phyloP scores from a whole-genome alignment of 2,329 filamentous ascomycete genomes.

The Cercospora sojina region DNA sequence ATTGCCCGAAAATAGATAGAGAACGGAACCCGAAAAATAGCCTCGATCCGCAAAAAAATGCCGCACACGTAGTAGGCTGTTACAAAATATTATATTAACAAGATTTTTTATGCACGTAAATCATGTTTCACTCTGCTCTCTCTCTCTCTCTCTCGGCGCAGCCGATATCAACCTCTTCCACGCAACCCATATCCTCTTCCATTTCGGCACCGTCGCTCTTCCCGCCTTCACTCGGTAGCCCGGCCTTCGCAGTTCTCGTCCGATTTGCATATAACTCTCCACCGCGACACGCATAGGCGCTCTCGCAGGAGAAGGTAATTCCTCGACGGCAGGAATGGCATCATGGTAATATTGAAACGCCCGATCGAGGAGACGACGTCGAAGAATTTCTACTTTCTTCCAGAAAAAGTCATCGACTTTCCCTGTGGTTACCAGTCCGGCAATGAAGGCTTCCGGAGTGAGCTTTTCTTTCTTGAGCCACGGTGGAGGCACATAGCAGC shows the following conservation, averaged over 20 bases:
- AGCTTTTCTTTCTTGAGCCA: conserved; percentile 63
- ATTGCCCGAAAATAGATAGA: no score
- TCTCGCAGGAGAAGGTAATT: conserved; percentile 59
- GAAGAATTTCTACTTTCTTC: conserved; percentile 51
- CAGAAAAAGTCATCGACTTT: conserved; percentile 45
- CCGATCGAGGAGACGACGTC: conserved; percentile 56
- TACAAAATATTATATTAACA: no score
- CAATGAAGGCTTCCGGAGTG: conserved; percentile 55
- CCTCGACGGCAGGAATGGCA: conserved; percentile 58
- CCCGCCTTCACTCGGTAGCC: conserved; percentile 44
- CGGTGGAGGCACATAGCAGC: conserved; percentile 65
- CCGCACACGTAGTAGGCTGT: no score
- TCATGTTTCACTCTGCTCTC: no score
- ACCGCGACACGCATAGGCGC: conserved; percentile 68
- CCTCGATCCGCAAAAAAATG: no score
- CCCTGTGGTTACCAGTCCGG: conserved; percentile 31
- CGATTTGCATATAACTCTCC: conserved; percentile 76
- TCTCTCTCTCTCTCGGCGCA: conserved; percentile 10
- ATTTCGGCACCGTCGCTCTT: conserved; percentile 48
- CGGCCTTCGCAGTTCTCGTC: conserved; percentile 56
- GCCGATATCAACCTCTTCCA: conserved; percentile 54
- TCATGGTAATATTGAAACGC: conserved; percentile 61
- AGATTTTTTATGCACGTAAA: no score
- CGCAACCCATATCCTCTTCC: conserved; percentile 56
- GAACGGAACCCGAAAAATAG: no score